Base-by-base conservation (phyloP, 177 flowering plant genomes). In the Vitis hybrid region DNA sequence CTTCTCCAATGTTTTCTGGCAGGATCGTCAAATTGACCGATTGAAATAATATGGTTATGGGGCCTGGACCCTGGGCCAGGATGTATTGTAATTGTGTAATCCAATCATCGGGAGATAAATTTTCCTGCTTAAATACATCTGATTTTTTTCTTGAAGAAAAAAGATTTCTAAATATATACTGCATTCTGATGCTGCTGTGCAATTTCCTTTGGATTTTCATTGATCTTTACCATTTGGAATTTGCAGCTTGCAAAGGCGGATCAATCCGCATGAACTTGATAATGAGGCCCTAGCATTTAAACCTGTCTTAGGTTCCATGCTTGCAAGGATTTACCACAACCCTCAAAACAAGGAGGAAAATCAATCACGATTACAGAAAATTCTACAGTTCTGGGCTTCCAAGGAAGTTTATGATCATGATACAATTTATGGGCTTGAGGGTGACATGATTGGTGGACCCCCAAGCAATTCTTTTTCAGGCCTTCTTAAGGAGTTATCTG, bases 201-300 rank as follows among this genome's bases (percentile, higher is more conserved):
- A 14, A 19, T 57, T 40, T 14, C 11, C 12, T 46, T 6, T 21
- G 4, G 30, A 21, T 52, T 15, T 68, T 54, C 58, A 14, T 63
- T 60, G 48, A 71, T 11, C 50, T 66, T 68, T 64, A 19, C n/a
- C 62, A 46, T 58, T 16, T 40, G 4, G 52, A 50, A 68, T 72
- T 62, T 80, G 80, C 94, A 96, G 99, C 87, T 82, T 92, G 85
- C 97, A 92, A 30, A 81, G 97, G 58, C 83, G 98, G 62, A 69
- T 74, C 15, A 86, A 82, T 70, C 89, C 85, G 48, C 88, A 72
- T 58, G 97, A 92, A 19, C 88, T 89, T 74, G 97, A 94, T 78
- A 94, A 92, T 78, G 99, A 89, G 78, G 97, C 98, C 71, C 91
- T 89, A 74, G 99, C 98, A 60, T 94, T 96, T 65, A 89, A 79